Conservation (phyloP, 768 basidiomycete genomes). For the Termitomyces sp. region DNA sequence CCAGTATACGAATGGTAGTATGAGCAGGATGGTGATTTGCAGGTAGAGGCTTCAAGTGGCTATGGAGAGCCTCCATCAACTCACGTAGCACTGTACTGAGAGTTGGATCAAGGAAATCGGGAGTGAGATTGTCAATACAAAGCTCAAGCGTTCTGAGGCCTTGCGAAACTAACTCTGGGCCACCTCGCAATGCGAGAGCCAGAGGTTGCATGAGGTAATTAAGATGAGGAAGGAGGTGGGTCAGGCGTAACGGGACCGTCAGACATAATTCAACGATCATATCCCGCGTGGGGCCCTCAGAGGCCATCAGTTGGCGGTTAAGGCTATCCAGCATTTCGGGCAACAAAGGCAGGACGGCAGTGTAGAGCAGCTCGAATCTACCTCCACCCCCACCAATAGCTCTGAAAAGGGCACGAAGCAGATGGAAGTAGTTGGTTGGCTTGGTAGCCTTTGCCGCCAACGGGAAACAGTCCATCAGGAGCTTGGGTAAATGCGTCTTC, state of each 20-base stretch:
- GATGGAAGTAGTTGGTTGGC: conserved; percentile 89
- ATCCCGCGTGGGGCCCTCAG: conserved; percentile 79
- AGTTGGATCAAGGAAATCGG: conserved; percentile 96
- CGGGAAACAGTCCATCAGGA: conserved; percentile 96
- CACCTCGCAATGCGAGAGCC: conserved; percentile 84
- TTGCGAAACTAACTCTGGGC: conserved; percentile 88
- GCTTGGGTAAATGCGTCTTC: conserved; percentile 86
- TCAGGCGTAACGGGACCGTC: conserved; percentile 92
- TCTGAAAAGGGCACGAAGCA: conserved; percentile 89
- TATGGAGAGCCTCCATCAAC: conserved; percentile 91
- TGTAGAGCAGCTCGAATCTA: conserved; percentile 90
- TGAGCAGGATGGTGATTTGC: conserved; percentile 88
- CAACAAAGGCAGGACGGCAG: conserved; percentile 91
- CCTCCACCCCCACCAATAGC: conserved; percentile 91
- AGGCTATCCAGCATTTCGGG: conserved; percentile 97
- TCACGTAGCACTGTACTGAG: conserved; percentile 90
- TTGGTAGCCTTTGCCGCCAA: conserved; percentile 89
- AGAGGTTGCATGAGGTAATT: conserved; percentile 96
- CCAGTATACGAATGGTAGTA: conserved; percentile 92
- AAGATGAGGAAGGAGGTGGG: conserved; percentile 93
- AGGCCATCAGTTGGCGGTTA: conserved; percentile 83
- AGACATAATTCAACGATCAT: conserved; percentile 96
- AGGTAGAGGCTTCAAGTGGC: conserved; percentile 86
- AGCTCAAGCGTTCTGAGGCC: conserved; percentile 94
- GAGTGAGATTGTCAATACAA: conserved; percentile 98